Conservation (phyloP, 2,329 filamentous ascomycete genomes). For the Verticillium albo-atrum region DNA sequence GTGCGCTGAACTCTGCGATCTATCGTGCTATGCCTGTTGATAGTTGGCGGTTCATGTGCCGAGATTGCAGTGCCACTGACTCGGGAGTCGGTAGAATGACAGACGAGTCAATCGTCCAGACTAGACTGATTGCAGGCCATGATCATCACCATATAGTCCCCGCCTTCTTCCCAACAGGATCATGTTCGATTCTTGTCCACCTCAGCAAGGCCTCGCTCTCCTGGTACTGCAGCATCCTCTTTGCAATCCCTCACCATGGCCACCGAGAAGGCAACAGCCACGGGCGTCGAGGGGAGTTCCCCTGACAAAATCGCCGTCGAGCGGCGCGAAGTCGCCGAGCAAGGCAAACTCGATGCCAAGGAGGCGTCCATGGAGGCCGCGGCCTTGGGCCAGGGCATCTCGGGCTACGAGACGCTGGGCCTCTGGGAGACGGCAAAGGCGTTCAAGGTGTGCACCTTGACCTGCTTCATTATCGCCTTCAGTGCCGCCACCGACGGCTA, state of each 20-base stretch:
- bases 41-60: neutral
- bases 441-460: slow-evolving; percentile 18
- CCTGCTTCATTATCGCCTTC: slow-evolving; percentile 20
- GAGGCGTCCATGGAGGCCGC: slow-evolving; percentile 12
- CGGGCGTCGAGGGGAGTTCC: neutral
- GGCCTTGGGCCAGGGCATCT: slow-evolving; percentile 17
- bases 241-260: neutral
- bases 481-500: slow-evolving; percentile 21
- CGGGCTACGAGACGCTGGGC: slow-evolving; percentile 20
- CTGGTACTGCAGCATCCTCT: neutral
- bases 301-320: neutral
- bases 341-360: neutral
- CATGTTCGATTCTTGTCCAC: neutral
- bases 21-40: neutral
- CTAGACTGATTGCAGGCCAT: neutral
- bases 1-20: neutral
- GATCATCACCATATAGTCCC: neutral
- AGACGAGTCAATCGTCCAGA: neutral
- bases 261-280: neutral
- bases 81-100: neutral
- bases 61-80: neutral
- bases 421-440: slow-evolving; percentile 20
- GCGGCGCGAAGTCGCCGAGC: neutral
- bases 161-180: neutral
- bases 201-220: neutral